Evolutionary conservation across 176 grass and related monocot species (phyloP).

Genomic region (Coix lacrymajobi): DNA sequence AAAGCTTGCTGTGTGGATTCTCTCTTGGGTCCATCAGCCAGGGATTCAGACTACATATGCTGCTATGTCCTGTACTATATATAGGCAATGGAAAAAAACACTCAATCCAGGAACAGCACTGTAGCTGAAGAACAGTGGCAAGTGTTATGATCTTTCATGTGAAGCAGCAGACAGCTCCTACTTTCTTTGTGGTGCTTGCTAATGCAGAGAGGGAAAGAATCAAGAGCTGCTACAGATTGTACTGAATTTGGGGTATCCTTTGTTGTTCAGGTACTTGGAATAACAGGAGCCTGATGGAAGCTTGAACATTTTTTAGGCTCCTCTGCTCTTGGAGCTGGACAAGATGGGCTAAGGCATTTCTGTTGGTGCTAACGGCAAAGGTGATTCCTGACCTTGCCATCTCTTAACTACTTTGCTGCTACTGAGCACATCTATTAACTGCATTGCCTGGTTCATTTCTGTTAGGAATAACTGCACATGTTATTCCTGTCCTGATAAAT

Average conservation of each 20-base stretch:
- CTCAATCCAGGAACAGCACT: constrained; percentile 7
- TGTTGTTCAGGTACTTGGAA: constrained; percentile 14
- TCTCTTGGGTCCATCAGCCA: constrained; percentile 30
- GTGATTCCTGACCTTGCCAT: constrained; percentile 14
- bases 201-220: constrained; percentile 11
- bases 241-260: neutral
- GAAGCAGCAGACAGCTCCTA: constrained; percentile 20
- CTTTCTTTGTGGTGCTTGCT: constrained; percentile 15
- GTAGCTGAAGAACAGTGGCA: constrained; percentile 17
- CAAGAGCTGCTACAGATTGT: constrained; percentile 10
- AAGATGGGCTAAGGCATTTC: constrained; percentile 13
- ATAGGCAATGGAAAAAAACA: constrained; percentile 14
- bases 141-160: neutral
- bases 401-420: neutral
- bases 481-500: neutral
- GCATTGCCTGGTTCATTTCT: neutral
- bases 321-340: constrained; percentile 11
- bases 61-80: constrained; percentile 30
- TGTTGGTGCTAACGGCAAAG: neutral
- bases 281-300: constrained; percentile 18
- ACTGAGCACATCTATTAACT: neutral
- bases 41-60: constrained; percentile 29
- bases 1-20: constrained; percentile 50
- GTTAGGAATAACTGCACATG: no score
- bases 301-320: neutral